phyloP scores from a whole-genome alignment of 1,284 basidiomycete species.

The Pyrrhoderma lamaoense region DNA sequence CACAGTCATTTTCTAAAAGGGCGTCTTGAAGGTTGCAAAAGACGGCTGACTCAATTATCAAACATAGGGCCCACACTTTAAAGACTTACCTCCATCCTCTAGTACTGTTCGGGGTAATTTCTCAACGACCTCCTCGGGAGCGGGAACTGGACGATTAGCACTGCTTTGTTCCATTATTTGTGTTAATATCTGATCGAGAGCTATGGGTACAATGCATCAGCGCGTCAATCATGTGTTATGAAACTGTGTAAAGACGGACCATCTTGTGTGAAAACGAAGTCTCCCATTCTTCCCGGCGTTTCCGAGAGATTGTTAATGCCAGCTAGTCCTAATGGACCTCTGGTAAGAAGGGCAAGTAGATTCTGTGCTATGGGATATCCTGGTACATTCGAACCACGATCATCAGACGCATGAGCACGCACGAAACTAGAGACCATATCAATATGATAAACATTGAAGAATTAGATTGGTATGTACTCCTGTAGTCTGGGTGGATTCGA shows the following conservation, averaged over 20 bases:
- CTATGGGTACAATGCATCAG: conserved; percentile 31
- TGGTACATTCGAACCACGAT: conserved; percentile 32
- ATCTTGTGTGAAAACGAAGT: conserved; percentile 80
- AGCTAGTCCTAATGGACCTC: conserved; percentile 34
- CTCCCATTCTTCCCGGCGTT: conserved; percentile 59
- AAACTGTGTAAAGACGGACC: conserved; percentile 33
- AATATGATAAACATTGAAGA: background rate
- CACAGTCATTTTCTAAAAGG: conserved; percentile 60
- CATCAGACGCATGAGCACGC: conserved; percentile 22
- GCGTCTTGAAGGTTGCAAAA: conserved; percentile 33
- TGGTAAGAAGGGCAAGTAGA: conserved; percentile 52
- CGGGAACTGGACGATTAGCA: conserved; percentile 60
- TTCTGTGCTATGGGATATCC: conserved; percentile 66
- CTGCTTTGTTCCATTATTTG: conserved; percentile 72
- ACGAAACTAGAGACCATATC: conserved; percentile 7
- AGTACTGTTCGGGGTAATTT: conserved; percentile 58
- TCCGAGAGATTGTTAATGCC: conserved; percentile 27
- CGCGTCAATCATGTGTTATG: background rate
- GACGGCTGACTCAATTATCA: conserved; percentile 5
- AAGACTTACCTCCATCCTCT: conserved; percentile 48
- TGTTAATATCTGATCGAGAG: conserved; percentile 69
- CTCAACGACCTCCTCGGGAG: conserved; percentile 60
- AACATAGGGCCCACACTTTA: background rate
- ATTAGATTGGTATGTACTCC: conserved; percentile 24
- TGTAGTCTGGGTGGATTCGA: conserved; percentile 25